phyloP scores from a whole-genome alignment of 352 stramenopile species.

The Phytophthora pistaciae region DNA sequence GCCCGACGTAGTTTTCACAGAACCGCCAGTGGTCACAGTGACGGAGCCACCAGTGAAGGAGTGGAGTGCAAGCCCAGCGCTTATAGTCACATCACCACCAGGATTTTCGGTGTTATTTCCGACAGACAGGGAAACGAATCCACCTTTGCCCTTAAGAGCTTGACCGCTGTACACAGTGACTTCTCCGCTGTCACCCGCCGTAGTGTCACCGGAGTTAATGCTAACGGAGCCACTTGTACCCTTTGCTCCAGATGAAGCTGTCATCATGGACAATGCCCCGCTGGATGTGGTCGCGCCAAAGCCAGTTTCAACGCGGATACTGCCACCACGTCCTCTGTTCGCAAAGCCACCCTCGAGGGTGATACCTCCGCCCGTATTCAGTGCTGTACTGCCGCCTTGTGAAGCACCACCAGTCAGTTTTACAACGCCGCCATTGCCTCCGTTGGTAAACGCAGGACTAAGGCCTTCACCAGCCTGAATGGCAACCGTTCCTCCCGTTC shows the following conservation, averaged over 20 bases:
- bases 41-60: conserved; percentile 65
- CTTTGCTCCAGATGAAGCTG: conserved; percentile 64
- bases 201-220: conserved; percentile 69
- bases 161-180: conserved; percentile 65
- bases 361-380: conserved; percentile 79
- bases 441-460: conserved; percentile 71
- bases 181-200: conserved; percentile 68
- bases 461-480: conserved; percentile 72
- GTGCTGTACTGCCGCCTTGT: conserved; percentile 63
- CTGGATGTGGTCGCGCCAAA: conserved; percentile 66
- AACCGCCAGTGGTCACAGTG: conserved; percentile 63
- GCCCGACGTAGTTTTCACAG: conserved; percentile 64
- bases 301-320: conserved; percentile 56
- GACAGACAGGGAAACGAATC: conserved; percentile 63
- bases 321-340: conserved; percentile 62
- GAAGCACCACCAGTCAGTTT: conserved; percentile 84
- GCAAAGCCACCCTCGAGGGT: conserved; percentile 78
- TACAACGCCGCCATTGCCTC: conserved; percentile 89
- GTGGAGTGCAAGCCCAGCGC: conserved; percentile 74
- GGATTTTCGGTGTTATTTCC: conserved; percentile 59
- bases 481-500: conserved; percentile 55
- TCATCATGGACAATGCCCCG: conserved; percentile 58
- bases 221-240: conserved; percentile 59
- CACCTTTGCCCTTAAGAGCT: conserved; percentile 62
- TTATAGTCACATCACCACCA: conserved; percentile 68